phyloP scores from a whole-genome alignment of 2,329 filamentous ascomycete species.

The Corniculantispora saksenae region DNA sequence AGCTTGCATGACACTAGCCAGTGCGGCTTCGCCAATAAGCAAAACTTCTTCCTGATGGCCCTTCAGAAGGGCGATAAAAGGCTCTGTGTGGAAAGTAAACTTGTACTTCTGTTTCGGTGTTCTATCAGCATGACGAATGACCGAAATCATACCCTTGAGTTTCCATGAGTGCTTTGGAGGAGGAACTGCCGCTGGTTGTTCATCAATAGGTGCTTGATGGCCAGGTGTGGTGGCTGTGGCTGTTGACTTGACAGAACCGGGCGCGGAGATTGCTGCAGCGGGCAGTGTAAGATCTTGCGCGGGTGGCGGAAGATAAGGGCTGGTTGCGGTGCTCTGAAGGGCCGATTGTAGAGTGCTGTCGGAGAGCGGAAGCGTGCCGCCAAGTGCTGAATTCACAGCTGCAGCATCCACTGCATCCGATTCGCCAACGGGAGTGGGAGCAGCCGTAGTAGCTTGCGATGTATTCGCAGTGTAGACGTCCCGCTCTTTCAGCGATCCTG shows the following conservation, averaged over 20 bases:
- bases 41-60: conserved; percentile 96
- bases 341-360: conserved; percentile 36
- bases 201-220: conserved; percentile 27
- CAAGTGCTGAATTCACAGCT: conserved; percentile 20
- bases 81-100: conserved; percentile 96
- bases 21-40: conserved; percentile 84
- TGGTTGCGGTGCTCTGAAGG: conserved; percentile 38
- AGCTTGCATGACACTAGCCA: conserved; percentile 85
- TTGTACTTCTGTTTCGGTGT: conserved; percentile 99
- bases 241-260: conserved; percentile 38
- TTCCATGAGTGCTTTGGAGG: conserved; percentile 94
- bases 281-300: conserved; percentile 33
- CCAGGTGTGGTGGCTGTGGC: conserved; percentile 29
- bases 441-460: neutral
- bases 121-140: conserved; percentile 93
- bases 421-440: conserved; percentile 23
- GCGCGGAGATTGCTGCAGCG: conserved; percentile 32
- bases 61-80: conserved; percentile 91
- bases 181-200: conserved; percentile 59
- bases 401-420: conserved; percentile 30
- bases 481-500: conserved; percentile 39
- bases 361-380: conserved; percentile 34
- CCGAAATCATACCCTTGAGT: conserved; percentile 93
- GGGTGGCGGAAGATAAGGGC: conserved; percentile 37
- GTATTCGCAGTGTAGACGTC: conserved; percentile 32